Evolutionary conservation across 768 basidiomycete species (phyloP).

Genomic region (Panaeolus cyanescens): DNA sequence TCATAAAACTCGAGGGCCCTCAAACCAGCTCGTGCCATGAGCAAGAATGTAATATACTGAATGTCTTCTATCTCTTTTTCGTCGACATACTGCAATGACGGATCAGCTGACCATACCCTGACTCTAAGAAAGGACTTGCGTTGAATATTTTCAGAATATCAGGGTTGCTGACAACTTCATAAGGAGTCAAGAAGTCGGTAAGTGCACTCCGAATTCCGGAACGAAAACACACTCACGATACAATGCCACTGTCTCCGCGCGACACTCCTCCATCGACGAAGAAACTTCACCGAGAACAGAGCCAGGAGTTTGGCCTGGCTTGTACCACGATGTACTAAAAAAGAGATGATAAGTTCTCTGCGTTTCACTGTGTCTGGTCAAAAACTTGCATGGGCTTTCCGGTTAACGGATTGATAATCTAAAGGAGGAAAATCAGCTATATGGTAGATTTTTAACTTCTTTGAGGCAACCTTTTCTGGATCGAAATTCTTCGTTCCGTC

Average conservation of each 20-base stretch:
- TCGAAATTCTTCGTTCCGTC: slow-evolving; percentile 86
- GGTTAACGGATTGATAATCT: slow-evolving; percentile 84
- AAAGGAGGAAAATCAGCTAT: not conserved
- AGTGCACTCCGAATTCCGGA: slow-evolving; percentile 8
- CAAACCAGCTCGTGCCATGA: slow-evolving; percentile 86
- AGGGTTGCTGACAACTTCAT: slow-evolving; percentile 67
- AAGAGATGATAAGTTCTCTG: not conserved
- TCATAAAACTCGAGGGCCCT: slow-evolving; percentile 84
- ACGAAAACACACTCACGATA: slow-evolving; percentile 55
- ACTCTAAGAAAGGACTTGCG: not conserved
- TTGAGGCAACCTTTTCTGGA: slow-evolving; percentile 50
- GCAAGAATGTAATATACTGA: slow-evolving; percentile 77
- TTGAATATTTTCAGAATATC: slow-evolving; percentile 83
- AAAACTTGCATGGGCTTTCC: slow-evolving; percentile 65
- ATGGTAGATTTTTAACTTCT: not conserved
- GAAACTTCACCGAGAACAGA: slow-evolving; percentile 86
- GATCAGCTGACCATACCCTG: not conserved
- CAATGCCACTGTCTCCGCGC: slow-evolving; percentile 86
- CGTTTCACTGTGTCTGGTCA: not conserved
- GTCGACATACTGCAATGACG: slow-evolving; percentile 55
- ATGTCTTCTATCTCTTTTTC: slow-evolving; percentile 74
- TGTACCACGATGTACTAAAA: slow-evolving; percentile 82
- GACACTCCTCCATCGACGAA: slow-evolving; percentile 90
- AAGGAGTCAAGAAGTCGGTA: slow-evolving; percentile 6
- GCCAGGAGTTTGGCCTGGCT: slow-evolving; percentile 81